phyloP scores from a whole-genome alignment of 2,329 filamentous ascomycete species.

The Sporothrix protearum region DNA sequence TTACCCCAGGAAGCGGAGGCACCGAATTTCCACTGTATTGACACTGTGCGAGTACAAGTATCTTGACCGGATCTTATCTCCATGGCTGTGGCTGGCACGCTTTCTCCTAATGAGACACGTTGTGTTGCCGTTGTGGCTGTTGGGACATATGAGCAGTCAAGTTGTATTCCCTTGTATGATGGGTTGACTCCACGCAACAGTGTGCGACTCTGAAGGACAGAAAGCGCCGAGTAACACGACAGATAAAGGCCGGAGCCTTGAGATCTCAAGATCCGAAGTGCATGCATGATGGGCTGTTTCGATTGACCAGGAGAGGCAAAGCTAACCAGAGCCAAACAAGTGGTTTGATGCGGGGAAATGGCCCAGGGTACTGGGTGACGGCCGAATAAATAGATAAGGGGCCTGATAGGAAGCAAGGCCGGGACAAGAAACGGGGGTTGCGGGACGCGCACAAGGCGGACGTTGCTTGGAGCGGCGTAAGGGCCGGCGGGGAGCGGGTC shows the following conservation, averaged over 20 bases:
- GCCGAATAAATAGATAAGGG: background rate
- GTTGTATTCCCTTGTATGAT: background rate
- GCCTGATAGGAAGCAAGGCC: background rate
- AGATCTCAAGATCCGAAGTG: background rate
- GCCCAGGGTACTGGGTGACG: background rate
- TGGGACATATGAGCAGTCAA: background rate
- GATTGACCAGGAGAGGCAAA: background rate
- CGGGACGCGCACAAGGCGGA: background rate
- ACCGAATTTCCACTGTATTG: background rate
- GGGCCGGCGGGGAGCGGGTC: background rate
- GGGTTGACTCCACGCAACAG: background rate
- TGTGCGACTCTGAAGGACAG: background rate
- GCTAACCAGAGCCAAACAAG: background rate
- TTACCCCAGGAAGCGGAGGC: background rate
- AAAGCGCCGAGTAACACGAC: background rate
- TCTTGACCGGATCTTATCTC: background rate
- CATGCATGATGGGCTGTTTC: background rate
- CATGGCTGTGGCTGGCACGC: background rate
- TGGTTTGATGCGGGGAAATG: conserved; percentile 8
- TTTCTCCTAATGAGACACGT: background rate
- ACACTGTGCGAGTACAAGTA: conserved; percentile 15
- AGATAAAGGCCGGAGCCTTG: background rate
- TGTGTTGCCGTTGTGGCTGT: background rate
- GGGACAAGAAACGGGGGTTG: background rate
- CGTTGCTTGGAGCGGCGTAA: background rate